phyloP scores from a whole-genome alignment of 768 basidiomycete genomes.

The Termitomyces heimii region DNA sequence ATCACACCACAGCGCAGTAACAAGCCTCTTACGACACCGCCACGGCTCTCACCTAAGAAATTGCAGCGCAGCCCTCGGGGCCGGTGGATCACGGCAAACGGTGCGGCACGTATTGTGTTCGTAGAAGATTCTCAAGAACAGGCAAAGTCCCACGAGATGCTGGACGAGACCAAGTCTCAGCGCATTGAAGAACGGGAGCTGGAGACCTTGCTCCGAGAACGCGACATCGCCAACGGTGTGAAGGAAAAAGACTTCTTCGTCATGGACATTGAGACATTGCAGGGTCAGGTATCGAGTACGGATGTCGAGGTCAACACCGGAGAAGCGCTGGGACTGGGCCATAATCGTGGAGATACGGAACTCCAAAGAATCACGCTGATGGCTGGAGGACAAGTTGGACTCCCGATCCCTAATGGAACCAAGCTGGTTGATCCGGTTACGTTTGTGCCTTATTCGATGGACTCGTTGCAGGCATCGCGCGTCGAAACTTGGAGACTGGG shows the following conservation, averaged over 20 bases:
- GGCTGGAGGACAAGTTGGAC: not conserved
- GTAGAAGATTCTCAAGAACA: constrained; percentile 1
- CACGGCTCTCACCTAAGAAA: constrained; percentile 4
- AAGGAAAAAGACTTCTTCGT: not conserved
- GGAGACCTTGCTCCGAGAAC: constrained; percentile 4
- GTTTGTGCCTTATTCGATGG: not conserved
- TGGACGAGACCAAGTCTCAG: not conserved
- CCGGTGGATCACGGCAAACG: constrained; percentile 4
- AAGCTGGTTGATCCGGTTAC: not conserved
- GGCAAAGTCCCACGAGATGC: not conserved
- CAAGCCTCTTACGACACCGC: constrained; percentile 3
- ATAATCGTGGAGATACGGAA: not conserved
- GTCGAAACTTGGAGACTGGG: not conserved
- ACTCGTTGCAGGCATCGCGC: not conserved
- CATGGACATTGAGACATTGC: constrained; percentile 6
- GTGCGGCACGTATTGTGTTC: constrained; percentile 2
- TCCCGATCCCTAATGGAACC: not conserved
- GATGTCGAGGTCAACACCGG: not conserved
- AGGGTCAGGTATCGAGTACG: not conserved
- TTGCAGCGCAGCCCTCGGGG: constrained; percentile 10
- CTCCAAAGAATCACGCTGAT: not conserved
- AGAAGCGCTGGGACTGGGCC: no score
- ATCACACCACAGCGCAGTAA: constrained; percentile 2
- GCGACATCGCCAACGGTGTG: not conserved
- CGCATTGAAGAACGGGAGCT: constrained; percentile 9